phyloP scores from a whole-genome alignment of 2,329 filamentous ascomycete genomes.

The Penicillium griseofulvum region DNA sequence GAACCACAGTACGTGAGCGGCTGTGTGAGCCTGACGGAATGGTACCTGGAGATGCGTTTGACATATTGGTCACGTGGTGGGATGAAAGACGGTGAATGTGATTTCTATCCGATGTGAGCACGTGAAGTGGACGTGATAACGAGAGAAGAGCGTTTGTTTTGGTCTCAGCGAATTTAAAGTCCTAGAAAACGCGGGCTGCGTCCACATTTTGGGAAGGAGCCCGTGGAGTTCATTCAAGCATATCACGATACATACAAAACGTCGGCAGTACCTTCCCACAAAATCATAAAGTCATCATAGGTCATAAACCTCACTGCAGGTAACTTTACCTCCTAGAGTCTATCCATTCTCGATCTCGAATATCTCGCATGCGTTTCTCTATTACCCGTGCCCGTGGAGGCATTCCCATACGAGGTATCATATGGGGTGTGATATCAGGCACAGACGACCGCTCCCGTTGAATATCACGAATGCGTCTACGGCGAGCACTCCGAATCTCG shows the following conservation, averaged over 20 bases:
- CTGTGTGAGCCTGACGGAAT: background rate
- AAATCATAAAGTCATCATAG: background rate
- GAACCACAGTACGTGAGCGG: background rate
- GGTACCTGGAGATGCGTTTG: background rate
- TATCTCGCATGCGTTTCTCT: conserved; percentile 24
- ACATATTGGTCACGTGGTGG: background rate
- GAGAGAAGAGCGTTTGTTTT: background rate
- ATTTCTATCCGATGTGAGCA: background rate
- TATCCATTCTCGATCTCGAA: conserved; percentile 29
- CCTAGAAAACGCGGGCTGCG: background rate
- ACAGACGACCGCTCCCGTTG: conserved; percentile 45
- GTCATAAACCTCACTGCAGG: background rate
- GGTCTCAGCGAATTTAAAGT: background rate
- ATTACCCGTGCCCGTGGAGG: conserved; percentile 20
- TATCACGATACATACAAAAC: background rate
- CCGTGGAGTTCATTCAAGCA: background rate
- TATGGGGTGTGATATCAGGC: background rate
- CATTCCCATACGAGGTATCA: conserved; percentile 13
- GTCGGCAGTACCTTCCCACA: background rate
- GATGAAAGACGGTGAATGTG: background rate
- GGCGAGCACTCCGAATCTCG: conserved; percentile 68
- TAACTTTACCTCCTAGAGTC: conserved; percentile 17
- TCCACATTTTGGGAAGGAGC: background rate
- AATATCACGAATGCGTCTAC: conserved; percentile 59
- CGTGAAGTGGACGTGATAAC: background rate